phyloP scores from a whole-genome alignment of 805 yeast species.

The Saccharomyces eubayanus region DNA sequence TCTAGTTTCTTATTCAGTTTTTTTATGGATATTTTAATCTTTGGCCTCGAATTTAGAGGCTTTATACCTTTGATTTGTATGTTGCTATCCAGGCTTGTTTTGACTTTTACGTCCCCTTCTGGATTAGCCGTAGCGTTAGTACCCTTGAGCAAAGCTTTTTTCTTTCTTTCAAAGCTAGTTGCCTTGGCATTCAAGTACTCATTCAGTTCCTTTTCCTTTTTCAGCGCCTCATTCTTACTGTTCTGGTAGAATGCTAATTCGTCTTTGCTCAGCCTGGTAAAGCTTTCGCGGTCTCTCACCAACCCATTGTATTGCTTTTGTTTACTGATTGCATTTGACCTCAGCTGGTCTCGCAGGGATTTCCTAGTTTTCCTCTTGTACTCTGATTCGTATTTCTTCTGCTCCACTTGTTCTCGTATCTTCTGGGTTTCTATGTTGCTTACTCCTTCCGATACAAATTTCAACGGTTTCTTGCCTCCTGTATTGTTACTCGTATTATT shows the following conservation, averaged over 20 bases:
- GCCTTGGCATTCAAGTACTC: slow-evolving; percentile 2
- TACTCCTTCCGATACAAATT: slow-evolving; percentile 25
- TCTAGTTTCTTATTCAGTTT: neutral
- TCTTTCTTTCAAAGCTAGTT: slow-evolving; percentile 4
- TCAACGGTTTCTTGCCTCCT: slow-evolving; percentile 8
- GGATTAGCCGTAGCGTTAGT: neutral
- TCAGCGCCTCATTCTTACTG: slow-evolving; percentile 2
- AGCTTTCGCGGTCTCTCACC: slow-evolving; percentile 23
- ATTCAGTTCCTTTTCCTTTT: slow-evolving; percentile 7
- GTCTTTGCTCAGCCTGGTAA: slow-evolving; percentile 20
- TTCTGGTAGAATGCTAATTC: slow-evolving; percentile 18
- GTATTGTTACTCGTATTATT: neutral
- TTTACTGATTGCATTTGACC: slow-evolving; percentile 23
- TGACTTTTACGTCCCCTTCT: neutral
- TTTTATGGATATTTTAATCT: neutral
- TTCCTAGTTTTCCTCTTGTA: slow-evolving; percentile 18
- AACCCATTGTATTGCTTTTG: slow-evolving; percentile 18
- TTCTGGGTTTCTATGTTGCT: slow-evolving; percentile 20
- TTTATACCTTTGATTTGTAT: neutral
- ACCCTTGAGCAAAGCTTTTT: neutral
- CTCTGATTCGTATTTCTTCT: slow-evolving; percentile 17
- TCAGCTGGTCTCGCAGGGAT: slow-evolving; percentile 25
- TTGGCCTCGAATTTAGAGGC: neutral
- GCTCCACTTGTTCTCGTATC: slow-evolving; percentile 15
- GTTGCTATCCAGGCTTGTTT: neutral